These are phyloP conservation scores for Truncatella angustata DNA, from an alignment of 2,329 filamentous ascomycete species.

Conservation along the genomic window DNA sequence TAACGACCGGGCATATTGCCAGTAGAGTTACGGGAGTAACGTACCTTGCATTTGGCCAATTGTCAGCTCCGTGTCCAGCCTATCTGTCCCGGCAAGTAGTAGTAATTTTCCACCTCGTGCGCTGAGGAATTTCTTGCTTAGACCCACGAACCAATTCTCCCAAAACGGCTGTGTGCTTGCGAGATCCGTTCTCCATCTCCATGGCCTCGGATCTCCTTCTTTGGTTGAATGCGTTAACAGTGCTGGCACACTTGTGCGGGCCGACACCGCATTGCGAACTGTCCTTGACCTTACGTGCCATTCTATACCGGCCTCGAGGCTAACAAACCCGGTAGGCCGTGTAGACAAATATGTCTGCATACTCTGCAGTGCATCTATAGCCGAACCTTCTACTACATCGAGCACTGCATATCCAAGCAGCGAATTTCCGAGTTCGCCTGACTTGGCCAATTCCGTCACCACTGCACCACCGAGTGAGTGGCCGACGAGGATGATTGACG, in stretches of 20 bases:
- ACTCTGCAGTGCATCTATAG: constrained; percentile 88
- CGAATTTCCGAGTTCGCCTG: constrained; percentile 61
- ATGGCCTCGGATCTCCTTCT: constrained; percentile 45
- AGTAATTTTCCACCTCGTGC: constrained; percentile 59
- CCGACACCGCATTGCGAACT: constrained; percentile 79
- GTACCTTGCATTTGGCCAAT: constrained; percentile 35
- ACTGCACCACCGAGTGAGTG: constrained; percentile 93
- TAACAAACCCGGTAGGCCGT: constrained; percentile 75
- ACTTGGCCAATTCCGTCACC: constrained; percentile 76
- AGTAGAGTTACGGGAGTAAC: constrained; percentile 13
- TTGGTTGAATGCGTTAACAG: constrained; percentile 50
- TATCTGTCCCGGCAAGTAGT: constrained; percentile 30
- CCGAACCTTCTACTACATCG: constrained; percentile 93
- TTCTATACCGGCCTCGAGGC: constrained; percentile 76
- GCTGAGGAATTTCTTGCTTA: constrained; percentile 83
- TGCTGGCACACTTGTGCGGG: constrained; percentile 81
- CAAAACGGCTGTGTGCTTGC: constrained; percentile 84
- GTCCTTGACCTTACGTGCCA: constrained; percentile 93
- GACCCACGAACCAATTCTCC: constrained; percentile 87
- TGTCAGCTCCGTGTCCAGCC: constrained; percentile 32
- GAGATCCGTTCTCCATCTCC: constrained; percentile 86
- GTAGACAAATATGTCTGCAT: constrained; percentile 92
- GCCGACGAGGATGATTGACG: constrained; percentile 78
- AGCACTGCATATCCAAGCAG: constrained; percentile 85
- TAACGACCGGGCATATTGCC: too few relatives aligned